Base-by-base conservation (phyloP, 1,139 yeast species). In the Saccharomyces pastorianus region DNA sequence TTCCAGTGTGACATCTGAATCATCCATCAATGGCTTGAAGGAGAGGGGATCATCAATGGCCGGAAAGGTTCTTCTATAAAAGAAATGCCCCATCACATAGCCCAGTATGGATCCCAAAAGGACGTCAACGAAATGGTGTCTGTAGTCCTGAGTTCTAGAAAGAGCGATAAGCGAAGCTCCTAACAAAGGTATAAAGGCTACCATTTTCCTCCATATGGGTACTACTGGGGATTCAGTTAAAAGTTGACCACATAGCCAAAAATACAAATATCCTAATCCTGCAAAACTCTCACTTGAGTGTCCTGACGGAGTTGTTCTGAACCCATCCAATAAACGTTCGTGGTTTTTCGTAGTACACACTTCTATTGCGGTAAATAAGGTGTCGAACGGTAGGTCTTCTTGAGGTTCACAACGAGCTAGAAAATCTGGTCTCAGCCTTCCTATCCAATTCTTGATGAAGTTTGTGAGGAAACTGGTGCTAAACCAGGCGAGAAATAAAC, bases 361-460 rank as follows among this genome's bases (percentile, higher is more conserved):
- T 58, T 82, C 85, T 50, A 73, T 75, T 4, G 85, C 85, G 51
- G 63, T 65, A 8, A 81, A 84, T 59, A 80, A 63, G 0, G 74
- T 71, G 59, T 80, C 73, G 6, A 56, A 58, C 1, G 84, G 82
- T 0, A 83, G 68, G 51, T 71, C 80, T 1, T 69, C 70, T 63
- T 68, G 53, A 26, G 88, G 88, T 6, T 76, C 68, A 68, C 95
- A 87, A 59, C 96, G 76, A n/a, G 82, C 83, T 54, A 88, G 70
- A 63, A 87, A 85, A 67, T 88, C 95, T 0, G 95, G 95, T 62
- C 95, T 76, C 53, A 82, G 83, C 65, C 93, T 79, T 0, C 93
- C 91, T 55, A 88, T 79, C 73, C 83, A 79, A 65, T 84, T 82
- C 71, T 88, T 88, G 58, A 85, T 70, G 29, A 82, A 74, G 65